Evolutionary conservation across 345 rosid genomes (phyloP).

Genomic region (Bruguiera sexangula): DNA sequence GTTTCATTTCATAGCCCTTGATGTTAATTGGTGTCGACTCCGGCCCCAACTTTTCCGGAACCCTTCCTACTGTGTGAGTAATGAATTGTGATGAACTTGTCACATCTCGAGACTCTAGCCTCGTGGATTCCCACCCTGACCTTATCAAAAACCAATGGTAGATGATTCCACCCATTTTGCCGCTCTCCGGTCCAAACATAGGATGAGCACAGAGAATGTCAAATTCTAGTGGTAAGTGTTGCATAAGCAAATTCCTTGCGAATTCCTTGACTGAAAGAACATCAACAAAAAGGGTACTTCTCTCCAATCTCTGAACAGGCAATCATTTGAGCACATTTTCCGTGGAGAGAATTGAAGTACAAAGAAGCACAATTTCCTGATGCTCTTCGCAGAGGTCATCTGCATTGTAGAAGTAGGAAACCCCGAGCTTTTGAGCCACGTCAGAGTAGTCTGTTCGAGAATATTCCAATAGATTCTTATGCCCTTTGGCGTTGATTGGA

Average conservation of each 20-base stretch:
- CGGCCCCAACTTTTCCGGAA: conserved; percentile 59
- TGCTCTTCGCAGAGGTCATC: conserved; percentile 83
- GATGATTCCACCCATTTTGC: conserved; percentile 70
- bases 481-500: conserved; percentile 54
- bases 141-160: conserved; percentile 67
- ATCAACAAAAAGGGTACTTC: conserved; percentile 83
- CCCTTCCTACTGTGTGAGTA: conserved; percentile 74
- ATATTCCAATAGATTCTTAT: conserved; percentile 48
- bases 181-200: conserved; percentile 89
- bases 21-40: conserved; percentile 63
- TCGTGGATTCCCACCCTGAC: conserved; percentile 56
- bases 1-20: conserved; percentile 71
- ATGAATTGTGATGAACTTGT: conserved; percentile 69
- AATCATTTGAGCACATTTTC: conserved; percentile 64
- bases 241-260: conserved; percentile 63
- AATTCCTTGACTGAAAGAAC: conserved; percentile 87
- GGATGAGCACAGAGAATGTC: conserved; percentile 81
- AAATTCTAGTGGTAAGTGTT: conserved; percentile 48
- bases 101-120: conserved; percentile 46
- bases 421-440: conserved; percentile 49
- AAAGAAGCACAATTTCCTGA: conserved; percentile 71
- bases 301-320: conserved; percentile 68
- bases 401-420: conserved; percentile 49
- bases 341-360: conserved; percentile 73
- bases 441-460: conserved; percentile 65